phyloP scores from a whole-genome alignment of 129 eudicot genomes.

The Tagetes patula region DNA sequence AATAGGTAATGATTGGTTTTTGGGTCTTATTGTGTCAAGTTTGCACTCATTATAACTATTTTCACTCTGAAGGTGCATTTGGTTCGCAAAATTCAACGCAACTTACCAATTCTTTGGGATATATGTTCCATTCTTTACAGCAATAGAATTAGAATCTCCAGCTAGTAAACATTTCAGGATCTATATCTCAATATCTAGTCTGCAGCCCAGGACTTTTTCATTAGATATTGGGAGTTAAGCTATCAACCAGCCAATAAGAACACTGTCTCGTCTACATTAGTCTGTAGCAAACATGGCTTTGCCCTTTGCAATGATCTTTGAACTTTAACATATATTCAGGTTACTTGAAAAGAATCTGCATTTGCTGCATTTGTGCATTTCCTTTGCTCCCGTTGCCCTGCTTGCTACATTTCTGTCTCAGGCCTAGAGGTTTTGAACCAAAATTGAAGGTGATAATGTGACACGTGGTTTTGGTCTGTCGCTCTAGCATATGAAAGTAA shows the following conservation, averaged over 20 bases:
- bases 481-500: constrained; percentile 1
- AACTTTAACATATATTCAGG: not conserved
- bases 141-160: not conserved
- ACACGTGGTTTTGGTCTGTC: constrained; percentile 6
- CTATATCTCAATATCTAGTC: not conserved
- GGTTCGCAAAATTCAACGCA: too few relatives aligned
- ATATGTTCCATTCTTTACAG: too few relatives aligned
- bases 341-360: constrained; percentile 1
- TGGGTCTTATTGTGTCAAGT: not conserved
- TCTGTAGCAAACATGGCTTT: not conserved
- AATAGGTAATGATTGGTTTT: not conserved
- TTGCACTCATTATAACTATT: constrained; percentile 1
- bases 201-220: not conserved
- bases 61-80: not conserved
- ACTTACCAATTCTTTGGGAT: too few relatives aligned
- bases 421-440: not conserved
- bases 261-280: not conserved
- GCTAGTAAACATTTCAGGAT: not conserved
- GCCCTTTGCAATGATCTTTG: constrained; percentile 6
- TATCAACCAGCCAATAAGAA: not conserved
- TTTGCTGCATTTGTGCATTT: not conserved
- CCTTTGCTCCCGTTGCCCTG: not conserved
- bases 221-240: constrained; percentile 10
- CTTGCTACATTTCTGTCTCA: not conserved
- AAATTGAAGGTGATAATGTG: not conserved